phyloP scores from a whole-genome alignment of 495 filamentous ascomycete genomes.

The Pseudoneurospora amorphoporcata region DNA sequence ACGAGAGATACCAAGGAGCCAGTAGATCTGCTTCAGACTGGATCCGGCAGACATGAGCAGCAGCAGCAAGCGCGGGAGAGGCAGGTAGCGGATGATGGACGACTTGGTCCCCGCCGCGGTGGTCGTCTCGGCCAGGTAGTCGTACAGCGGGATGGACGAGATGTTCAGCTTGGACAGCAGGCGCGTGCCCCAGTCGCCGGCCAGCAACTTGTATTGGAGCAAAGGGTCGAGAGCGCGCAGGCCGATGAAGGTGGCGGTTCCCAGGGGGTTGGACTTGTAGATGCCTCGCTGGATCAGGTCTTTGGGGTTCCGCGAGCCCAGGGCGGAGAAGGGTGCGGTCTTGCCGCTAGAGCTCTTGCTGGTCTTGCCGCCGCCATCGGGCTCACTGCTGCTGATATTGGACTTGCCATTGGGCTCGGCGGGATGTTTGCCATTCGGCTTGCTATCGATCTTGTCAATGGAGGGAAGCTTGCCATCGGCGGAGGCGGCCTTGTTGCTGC shows the following conservation, averaged over 20 bases:
- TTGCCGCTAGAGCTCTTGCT: background rate
- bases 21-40: slow-evolving; percentile 42
- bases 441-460: background rate
- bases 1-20: slow-evolving; percentile 26
- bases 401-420: background rate
- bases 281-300: slow-evolving; percentile 26
- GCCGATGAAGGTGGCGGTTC: slow-evolving; percentile 44
- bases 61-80: slow-evolving; percentile 27
- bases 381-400: background rate
- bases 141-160: slow-evolving; percentile 5
- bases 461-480: no score
- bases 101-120: background rate
- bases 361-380: background rate
- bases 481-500: background rate
- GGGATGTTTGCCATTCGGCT: background rate
- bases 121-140: slow-evolving; percentile 2
- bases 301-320: background rate
- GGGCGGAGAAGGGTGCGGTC: background rate
- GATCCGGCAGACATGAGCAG: slow-evolving; percentile 39
- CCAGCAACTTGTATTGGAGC: slow-evolving; percentile 45
- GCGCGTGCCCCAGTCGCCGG: slow-evolving; percentile 11
- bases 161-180: slow-evolving; percentile 14
- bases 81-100: slow-evolving; percentile 8
- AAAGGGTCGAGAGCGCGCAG: slow-evolving; percentile 46
- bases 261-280: slow-evolving; percentile 35